Evolutionary conservation across 2,329 filamentous ascomycete species (phyloP), one percentile per base, ranked within the genome.

Genomic region (Mycocentrospora acerina): DNA sequence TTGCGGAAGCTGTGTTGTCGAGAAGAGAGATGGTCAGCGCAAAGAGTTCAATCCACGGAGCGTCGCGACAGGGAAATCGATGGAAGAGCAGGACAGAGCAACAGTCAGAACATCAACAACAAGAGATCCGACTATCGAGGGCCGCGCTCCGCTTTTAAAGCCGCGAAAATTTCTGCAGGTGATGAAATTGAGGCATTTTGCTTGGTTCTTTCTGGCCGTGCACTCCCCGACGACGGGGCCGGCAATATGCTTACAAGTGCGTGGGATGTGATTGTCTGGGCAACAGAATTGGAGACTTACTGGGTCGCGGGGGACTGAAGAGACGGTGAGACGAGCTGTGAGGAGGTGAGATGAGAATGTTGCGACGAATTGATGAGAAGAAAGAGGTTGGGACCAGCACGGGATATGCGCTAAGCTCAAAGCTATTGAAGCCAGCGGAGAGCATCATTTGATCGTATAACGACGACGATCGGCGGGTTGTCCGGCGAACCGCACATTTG

Each of bases 171-270:
- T 57, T 60, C 57, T 62, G 56, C 57, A 51, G 33, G 19, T 22
- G n/a, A n/a, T n/a, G n/a, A 22, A 44, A 34, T 48, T 65, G 61
- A 62, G 62, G 63, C 52, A 64, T 64, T 66, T 63, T 59, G 59
- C 57, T 58, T 61, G 51, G 55, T 38, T 42, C 42, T 44, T 42
- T 46, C 46, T 55, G 40, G 51, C 45, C 45, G 53, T 51, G 40
- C 51, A 57, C 60, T n/a, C 51, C 53, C 54, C 51, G 52, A 51
- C 53, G 58, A 55, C 48, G 40, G 40, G 44, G 42, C 55, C 54
- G 60, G 59, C 44, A 47, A 48, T 46, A 43, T 47, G 48, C 42
- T 51, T 48, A 46, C 37, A 49, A 45, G 42, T 9, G 19, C 19
- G 19, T 51, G 52, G 48, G 43, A 35, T 37, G 29, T 39, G 51